These are phyloP conservation scores for Petunia secreta DNA, from an alignment of 257 asterid genomes.

Conservation along the genomic window DNA sequence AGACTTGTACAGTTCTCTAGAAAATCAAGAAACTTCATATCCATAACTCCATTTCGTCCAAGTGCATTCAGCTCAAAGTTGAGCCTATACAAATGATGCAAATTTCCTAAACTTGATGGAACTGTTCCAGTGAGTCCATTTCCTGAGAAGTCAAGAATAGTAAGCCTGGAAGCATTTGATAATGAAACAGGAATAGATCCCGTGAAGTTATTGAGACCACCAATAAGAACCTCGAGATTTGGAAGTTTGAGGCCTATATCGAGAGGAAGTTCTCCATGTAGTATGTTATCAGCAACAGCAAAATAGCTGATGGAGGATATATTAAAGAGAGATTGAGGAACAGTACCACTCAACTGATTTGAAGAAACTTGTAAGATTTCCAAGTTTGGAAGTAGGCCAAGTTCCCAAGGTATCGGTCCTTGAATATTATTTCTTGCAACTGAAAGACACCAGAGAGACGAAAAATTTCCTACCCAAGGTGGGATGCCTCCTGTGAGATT, in stretches of 20 bases:
- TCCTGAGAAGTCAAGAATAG: conserved; percentile 22
- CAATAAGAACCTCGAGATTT: conserved; percentile 20
- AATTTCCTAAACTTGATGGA: conserved; percentile 19
- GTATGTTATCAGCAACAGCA: conserved; percentile 1
- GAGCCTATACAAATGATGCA: conserved; percentile 18
- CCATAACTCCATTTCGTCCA: conserved; percentile 21
- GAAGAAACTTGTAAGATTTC: neutral
- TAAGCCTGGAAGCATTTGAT: conserved; percentile 33
- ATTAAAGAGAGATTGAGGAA: conserved; percentile 29
- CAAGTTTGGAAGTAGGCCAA: conserved; percentile 23
- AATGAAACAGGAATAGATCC: conserved; percentile 37
- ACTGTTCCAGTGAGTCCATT: conserved; percentile 24
- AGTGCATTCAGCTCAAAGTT: conserved; percentile 24
- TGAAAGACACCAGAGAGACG: neutral
- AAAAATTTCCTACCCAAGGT: conserved; percentile 30
- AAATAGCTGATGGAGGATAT: conserved; percentile 22
- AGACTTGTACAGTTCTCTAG: conserved; percentile 33
- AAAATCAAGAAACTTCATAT: conserved; percentile 22
- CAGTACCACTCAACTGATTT: conserved; percentile 24
- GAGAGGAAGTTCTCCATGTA: conserved; percentile 27
- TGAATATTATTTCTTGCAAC: conserved; percentile 5
- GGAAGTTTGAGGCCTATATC: conserved; percentile 32
- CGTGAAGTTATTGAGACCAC: conserved; percentile 27
- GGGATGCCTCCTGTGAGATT: conserved; percentile 33
- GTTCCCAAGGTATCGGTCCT: conserved; percentile 25